A percentile compares a stretch with the other conserved stretches of the same genome.
phyloP scores from a whole-genome alignment of 345 rosid genomes.

The Ceriops decandra region DNA sequence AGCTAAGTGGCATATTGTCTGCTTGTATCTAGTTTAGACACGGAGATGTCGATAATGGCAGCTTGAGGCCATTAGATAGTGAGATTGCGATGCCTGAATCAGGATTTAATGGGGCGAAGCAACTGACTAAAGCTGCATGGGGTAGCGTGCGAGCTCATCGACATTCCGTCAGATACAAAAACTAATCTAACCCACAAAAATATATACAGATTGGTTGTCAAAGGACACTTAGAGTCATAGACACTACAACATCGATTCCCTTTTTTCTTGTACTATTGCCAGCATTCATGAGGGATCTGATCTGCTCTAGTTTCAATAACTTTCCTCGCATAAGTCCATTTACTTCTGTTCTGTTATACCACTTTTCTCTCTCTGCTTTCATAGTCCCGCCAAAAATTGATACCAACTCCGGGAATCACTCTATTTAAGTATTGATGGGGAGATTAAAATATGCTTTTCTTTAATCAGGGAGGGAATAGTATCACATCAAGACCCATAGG shows the following conservation, averaged over 20 bases:
- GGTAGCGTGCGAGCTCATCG: slow-evolving; percentile 48
- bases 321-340: slow-evolving; percentile 1
- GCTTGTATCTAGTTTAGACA: neutral
- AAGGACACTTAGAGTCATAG: slow-evolving; percentile 42
- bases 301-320: slow-evolving; percentile 18
- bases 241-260: slow-evolving; percentile 69
- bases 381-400: slow-evolving; percentile 54
- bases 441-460: slow-evolving; percentile 14
- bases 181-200: slow-evolving; percentile 32
- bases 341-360: neutral
- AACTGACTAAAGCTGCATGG: slow-evolving; percentile 29
- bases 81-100: slow-evolving; percentile 4
- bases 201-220: slow-evolving; percentile 21
- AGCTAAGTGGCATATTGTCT: neutral
- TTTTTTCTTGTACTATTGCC: slow-evolving; percentile 44
- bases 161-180: slow-evolving; percentile 49
- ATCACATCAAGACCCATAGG: slow-evolving; percentile 18
- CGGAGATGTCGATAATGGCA: slow-evolving; percentile 6
- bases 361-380: slow-evolving; percentile 10
- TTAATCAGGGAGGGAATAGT: slow-evolving; percentile 43
- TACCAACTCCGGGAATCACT: slow-evolving; percentile 66
- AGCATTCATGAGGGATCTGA: slow-evolving; percentile 30
- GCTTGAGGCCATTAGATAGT: neutral
- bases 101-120: slow-evolving; percentile 12
- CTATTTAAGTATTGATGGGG: slow-evolving; percentile 38